These are phyloP conservation scores for Eucalyptus coolabah DNA, from an alignment of 345 rosid genomes.

Conservation along the genomic window DNA sequence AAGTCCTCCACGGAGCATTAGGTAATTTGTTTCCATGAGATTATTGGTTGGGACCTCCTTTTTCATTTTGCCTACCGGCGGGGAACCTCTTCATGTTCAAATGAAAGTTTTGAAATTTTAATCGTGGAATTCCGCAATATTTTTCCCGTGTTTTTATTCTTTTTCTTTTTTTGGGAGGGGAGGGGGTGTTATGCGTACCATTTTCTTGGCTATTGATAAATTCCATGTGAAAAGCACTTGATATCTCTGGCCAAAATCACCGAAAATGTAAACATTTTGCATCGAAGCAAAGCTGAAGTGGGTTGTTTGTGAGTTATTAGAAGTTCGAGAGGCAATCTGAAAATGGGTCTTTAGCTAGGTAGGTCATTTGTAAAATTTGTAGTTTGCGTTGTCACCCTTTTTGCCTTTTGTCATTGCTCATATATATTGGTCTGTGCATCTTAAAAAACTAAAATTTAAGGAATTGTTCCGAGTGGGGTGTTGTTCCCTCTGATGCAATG, in stretches of 20 bases:
- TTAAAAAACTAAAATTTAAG: constrained; percentile 10
- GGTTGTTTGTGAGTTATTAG: background rate
- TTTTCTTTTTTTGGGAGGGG: accelerated
- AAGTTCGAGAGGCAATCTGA: background rate
- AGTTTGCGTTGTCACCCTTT: background rate
- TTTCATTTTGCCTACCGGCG: background rate
- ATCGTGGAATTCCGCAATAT: background rate
- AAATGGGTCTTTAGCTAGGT: background rate
- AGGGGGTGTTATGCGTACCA: background rate
- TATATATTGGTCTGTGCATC: background rate
- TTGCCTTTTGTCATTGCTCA: background rate
- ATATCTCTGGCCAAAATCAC: background rate
- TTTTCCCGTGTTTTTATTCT: background rate
- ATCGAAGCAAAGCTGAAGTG: background rate
- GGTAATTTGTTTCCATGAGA: constrained; percentile 10
- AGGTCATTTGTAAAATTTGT: background rate
- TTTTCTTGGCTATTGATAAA: background rate
- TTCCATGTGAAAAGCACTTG: background rate
- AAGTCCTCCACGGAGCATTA: constrained; percentile 74
- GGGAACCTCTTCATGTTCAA: background rate
- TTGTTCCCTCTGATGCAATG: constrained; percentile 78
- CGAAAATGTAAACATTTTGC: background rate
- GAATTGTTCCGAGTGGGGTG: constrained; percentile 78
- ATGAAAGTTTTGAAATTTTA: background rate
- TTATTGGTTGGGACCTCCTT: background rate